Evolutionary conservation across 768 basidiomycete genomes (phyloP).

Genomic region (Neoboletus subvelutipes): DNA sequence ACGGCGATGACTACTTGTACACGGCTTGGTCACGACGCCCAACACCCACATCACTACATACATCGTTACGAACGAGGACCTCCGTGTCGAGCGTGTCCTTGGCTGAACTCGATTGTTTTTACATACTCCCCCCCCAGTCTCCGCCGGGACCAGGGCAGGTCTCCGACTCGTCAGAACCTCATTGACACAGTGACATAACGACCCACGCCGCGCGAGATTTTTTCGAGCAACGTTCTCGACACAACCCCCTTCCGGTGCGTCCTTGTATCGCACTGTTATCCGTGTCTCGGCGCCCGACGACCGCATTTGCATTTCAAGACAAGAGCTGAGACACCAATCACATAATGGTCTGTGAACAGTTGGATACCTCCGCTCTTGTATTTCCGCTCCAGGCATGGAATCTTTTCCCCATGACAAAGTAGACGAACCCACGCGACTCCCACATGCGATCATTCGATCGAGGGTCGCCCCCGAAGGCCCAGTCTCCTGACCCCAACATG

Average conservation of each 20-base stretch:
- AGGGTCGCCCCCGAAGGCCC: neutral
- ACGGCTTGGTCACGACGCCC: neutral
- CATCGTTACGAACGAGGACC: too few relatives aligned
- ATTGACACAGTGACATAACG: too few relatives aligned
- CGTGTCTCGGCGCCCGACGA: neutral
- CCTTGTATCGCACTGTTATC: neutral
- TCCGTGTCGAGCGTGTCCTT: too few relatives aligned
- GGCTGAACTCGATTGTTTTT: neutral
- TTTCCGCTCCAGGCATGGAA: neutral
- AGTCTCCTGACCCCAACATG: conserved; percentile 1
- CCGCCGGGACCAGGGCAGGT: too few relatives aligned
- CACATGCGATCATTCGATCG: neutral
- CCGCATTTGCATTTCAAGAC: neutral
- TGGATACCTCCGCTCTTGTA: too few relatives aligned
- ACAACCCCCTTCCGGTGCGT: neutral
- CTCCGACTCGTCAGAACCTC: too few relatives aligned
- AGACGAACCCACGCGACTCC: neutral
- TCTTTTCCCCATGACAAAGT: neutral
- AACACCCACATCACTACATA: too few relatives aligned
- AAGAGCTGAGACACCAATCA: neutral
- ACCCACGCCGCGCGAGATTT: too few relatives aligned
- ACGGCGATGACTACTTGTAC: neutral
- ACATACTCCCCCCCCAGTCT: neutral
- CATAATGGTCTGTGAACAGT: neutral
- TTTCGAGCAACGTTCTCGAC: too few relatives aligned